These are phyloP conservation scores for Phyllosticta capitalensis DNA, from an alignment of 2,329 filamentous ascomycete species.

Conservation along the genomic window DNA sequence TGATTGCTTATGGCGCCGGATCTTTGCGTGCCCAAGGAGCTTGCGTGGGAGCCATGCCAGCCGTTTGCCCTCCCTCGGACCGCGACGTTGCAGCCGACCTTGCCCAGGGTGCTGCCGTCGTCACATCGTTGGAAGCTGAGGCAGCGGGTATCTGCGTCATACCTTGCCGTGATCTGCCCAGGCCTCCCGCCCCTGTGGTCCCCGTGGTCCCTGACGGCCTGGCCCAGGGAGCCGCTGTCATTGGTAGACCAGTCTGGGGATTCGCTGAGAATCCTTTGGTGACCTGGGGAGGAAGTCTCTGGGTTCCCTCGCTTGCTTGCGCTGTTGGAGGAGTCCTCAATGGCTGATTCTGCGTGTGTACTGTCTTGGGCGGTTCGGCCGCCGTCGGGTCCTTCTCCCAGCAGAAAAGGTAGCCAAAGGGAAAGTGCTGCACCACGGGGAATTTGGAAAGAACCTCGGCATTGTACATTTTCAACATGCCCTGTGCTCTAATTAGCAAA, in stretches of 20 bases:
- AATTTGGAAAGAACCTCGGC: conserved; percentile 95
- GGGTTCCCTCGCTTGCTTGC: conserved; percentile 15
- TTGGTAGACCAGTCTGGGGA: background rate
- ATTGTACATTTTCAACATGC: conserved; percentile 99
- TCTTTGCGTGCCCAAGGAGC: conserved; percentile 11
- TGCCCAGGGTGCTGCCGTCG: conserved; percentile 6
- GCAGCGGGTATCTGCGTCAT: conserved; percentile 5
- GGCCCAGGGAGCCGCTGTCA: conserved; percentile 21
- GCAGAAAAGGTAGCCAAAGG: conserved; percentile 40
- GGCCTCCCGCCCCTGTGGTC: background rate
- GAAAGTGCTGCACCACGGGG: conserved; percentile 91
- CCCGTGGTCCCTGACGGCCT: background rate
- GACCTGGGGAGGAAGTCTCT: conserved; percentile 20
- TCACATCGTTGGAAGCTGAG: background rate
- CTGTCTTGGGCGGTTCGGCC: conserved; percentile 20
- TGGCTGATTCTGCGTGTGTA: conserved; percentile 29
- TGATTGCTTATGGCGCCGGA: background rate
- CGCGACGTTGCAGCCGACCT: background rate
- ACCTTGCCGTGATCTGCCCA: background rate
- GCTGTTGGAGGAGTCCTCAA: conserved; percentile 17
- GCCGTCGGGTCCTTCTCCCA: conserved; percentile 39
- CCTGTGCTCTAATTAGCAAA: conserved; percentile 37
- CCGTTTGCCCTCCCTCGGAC: background rate
- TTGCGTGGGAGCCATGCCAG: conserved; percentile 5
- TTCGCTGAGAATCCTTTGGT: conserved; percentile 11